Evolutionary conservation across 148 eudicot genomes (phyloP).

Genomic region (Rhododendron ovatum): DNA sequence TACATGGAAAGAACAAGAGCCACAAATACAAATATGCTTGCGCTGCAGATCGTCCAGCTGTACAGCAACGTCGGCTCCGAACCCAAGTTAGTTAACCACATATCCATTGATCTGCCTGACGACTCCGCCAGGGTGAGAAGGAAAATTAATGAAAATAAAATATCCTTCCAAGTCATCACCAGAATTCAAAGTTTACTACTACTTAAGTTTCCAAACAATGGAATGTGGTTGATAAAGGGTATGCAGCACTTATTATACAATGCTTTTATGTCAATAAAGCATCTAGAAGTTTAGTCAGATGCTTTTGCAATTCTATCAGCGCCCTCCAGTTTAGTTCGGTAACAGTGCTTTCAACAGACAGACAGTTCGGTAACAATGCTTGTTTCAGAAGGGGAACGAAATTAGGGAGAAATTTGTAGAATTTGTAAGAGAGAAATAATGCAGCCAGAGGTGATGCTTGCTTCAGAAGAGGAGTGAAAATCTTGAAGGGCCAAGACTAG

Average conservation of each 20-base stretch:
- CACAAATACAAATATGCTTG: conserved; percentile 67
- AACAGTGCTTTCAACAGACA: too few relatives aligned
- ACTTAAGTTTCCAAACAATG: neutral
- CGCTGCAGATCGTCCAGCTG: conserved; percentile 68
- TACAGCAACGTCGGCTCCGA: conserved; percentile 48
- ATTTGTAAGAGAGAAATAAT: neutral
- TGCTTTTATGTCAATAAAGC: neutral
- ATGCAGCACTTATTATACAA: conserved; percentile 6
- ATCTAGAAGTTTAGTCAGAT: conserved; percentile 7
- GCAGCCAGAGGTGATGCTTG: neutral
- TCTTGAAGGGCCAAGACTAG: neutral
- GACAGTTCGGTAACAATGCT: neutral
- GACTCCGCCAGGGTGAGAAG: conserved; percentile 50
- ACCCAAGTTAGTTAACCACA: conserved; percentile 41
- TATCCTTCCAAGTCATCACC: conserved; percentile 58
- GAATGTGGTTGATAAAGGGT: conserved; percentile 7
- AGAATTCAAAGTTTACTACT: conserved; percentile 8
- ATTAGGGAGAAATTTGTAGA: neutral
- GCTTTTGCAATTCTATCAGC: conserved; percentile 5
- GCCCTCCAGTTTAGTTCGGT: neutral
- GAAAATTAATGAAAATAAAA: conserved; percentile 35
- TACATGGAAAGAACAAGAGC: conserved; percentile 80
- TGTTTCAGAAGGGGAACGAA: neutral
- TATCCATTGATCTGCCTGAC: conserved; percentile 37
- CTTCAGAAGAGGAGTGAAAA: neutral